Evolutionary conservation across 306 rosid species (phyloP).

Genomic region (Sindora glabra): DNA sequence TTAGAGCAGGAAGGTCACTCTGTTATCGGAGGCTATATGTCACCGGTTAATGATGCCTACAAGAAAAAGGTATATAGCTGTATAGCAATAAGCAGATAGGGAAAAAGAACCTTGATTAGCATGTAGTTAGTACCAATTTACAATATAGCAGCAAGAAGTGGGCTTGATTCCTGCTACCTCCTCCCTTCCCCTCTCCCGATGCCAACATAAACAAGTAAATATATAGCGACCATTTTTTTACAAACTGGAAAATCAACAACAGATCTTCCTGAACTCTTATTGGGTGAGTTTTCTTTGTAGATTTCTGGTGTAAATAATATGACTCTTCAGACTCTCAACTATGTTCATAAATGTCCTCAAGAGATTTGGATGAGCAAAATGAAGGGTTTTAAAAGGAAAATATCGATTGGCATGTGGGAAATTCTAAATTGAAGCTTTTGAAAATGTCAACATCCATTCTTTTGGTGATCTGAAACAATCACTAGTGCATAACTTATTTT

Average conservation of each 20-base stretch:
- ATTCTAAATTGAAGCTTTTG: neutral
- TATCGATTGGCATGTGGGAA: neutral
- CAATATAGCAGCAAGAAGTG: too few species aligned
- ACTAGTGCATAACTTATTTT: neutral
- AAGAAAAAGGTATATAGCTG: conserved; percentile 56
- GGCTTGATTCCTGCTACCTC: too few species aligned
- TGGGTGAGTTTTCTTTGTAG: neutral
- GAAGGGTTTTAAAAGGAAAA: conserved; percentile 2
- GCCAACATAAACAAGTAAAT: too few species aligned
- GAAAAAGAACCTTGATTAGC: neutral
- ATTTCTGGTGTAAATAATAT: too few species aligned
- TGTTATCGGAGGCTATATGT: conserved; percentile 85
- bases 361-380: conserved; percentile 4
- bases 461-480: neutral
- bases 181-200: too few species aligned
- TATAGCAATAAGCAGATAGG: neutral
- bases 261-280: neutral
- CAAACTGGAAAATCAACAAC: neutral
- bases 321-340: neutral
- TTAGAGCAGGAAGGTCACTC: conserved; percentile 58
- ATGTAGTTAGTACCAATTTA: too few species aligned
- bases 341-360: neutral
- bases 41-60: conserved; percentile 94
- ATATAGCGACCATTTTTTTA: neutral
- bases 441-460: neutral